Evolutionary conservation across 495 filamentous ascomycete species (phyloP).

Genomic region (Staphylotrichum longicolle): DNA sequence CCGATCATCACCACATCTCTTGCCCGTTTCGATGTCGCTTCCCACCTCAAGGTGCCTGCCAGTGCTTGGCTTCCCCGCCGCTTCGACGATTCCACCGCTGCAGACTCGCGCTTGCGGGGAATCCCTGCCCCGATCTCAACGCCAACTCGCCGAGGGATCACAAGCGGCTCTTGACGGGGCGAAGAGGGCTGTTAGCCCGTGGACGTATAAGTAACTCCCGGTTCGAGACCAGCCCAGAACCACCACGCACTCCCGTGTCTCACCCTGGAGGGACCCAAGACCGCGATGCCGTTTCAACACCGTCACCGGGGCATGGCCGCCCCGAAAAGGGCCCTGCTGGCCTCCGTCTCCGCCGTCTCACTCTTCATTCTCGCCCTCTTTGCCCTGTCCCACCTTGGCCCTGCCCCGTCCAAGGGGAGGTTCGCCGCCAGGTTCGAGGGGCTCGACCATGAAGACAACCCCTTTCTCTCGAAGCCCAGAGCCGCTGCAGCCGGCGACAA

Average conservation of each 20-base stretch:
- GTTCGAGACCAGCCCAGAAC: too few relatives aligned
- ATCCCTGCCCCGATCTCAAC: neutral
- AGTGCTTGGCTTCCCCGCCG: neutral
- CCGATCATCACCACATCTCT: conserved; percentile 8
- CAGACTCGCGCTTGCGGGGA: conserved; percentile 8
- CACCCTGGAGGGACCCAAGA: too few relatives aligned
- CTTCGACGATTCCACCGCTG: neutral
- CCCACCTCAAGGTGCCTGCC: neutral
- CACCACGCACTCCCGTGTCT: too few relatives aligned
- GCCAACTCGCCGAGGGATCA: neutral
- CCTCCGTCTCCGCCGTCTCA: conserved; percentile 22
- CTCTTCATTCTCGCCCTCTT: conserved; percentile 27
- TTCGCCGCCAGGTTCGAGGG: conserved; percentile 1
- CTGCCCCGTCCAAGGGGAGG: neutral
- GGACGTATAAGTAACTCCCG: neutral
- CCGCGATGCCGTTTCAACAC: conserved; percentile 17
- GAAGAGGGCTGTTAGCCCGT: neutral
- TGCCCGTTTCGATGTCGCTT: conserved; percentile 14
- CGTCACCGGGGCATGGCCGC: conserved; percentile 2
- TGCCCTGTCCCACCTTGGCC: conserved; percentile 19
- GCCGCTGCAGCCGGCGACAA: conserved; percentile 44
- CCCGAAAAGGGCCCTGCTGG: conserved; percentile 14
- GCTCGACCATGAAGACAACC: neutral
- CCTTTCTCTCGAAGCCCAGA: conserved; percentile 22
- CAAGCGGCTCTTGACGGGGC: too few relatives aligned